Conservation (phyloP, 2,329 filamentous ascomycete species). For the Orbilia brochopaga region DNA sequence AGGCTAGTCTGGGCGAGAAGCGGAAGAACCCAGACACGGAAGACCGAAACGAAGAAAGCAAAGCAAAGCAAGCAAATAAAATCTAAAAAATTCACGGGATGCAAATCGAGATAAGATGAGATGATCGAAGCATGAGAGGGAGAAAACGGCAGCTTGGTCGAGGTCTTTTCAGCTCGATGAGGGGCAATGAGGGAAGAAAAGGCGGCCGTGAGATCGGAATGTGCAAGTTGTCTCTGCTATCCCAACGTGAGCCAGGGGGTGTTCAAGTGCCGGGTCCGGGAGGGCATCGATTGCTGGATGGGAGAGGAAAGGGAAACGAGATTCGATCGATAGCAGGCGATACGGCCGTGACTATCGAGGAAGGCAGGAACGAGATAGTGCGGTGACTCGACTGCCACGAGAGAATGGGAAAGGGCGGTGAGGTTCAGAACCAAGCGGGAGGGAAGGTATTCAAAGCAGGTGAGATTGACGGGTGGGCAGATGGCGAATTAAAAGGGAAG, state of each 20-base stretch:
- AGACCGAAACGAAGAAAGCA: constrained; percentile 7
- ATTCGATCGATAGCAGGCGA: constrained; percentile 19
- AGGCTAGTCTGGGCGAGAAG: constrained; percentile 39
- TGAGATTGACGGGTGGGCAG: constrained; percentile 47
- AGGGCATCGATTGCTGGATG: constrained; percentile 22
- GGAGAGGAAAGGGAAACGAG: constrained; percentile 42
- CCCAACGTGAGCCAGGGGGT: constrained; percentile 25
- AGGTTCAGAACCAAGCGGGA: constrained; percentile 25
- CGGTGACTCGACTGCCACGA: neutral
- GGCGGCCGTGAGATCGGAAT: constrained; percentile 46
- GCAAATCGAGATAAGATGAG: constrained; percentile 15
- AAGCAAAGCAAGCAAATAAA: neutral
- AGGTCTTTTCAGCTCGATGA: constrained; percentile 34
- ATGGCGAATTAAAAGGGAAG: constrained; percentile 50
- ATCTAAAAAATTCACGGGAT: constrained; percentile 12
- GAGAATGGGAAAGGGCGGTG: constrained; percentile 10
- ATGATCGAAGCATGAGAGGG: constrained; percentile 40
- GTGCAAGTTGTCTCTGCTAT: constrained; percentile 27
- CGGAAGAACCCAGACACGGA: constrained; percentile 17
- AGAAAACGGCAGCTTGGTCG: constrained; percentile 31
- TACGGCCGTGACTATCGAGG: constrained; percentile 26
- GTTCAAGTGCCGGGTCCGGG: constrained; percentile 23
- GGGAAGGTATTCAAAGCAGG: constrained; percentile 35
- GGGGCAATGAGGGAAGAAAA: constrained; percentile 39
- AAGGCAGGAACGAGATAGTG: constrained; percentile 42